Evolutionary conservation across 768 basidiomycete species (phyloP), one percentile per base, ranked within the genome.

Genomic region (Gelatoporia subvermispora): DNA sequence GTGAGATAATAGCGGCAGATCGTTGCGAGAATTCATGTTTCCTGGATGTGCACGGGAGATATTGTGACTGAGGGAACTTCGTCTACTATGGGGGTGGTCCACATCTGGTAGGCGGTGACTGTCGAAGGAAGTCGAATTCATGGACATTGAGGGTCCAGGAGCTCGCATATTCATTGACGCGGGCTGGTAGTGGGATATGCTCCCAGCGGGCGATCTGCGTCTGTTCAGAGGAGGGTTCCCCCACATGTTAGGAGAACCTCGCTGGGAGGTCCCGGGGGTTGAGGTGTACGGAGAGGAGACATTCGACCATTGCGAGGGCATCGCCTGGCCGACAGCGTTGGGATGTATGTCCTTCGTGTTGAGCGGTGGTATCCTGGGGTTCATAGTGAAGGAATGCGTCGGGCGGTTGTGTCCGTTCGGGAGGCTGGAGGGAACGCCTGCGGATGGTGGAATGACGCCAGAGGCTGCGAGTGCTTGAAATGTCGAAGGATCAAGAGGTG

Each of bases 381-480:
- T 54, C 38, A 52, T 53, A 54, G 55, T 35, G 51, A 53, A 58
- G 28, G 56, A 59, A 35, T 47, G 49, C 56, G 65, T 52, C 53
- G 61, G 39, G 45, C 52, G 73, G 49, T 61, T 49, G 41, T 62
- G 64, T 50, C 73, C 69, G 35, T 65, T 57, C 9, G 77, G 73
- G 23, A 75, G 58, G 55, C 70, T 71, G 25, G 68, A 68, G 21
- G 72, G 64, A 39, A 59, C 53, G 40, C 53, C 65, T 38, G 63
- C 63, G 49, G 64, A 60, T 59, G 56, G 61, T 55, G 71, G 72
- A 42, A 87, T 65, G 40, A 79, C 70, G 56, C 78, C 81, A 58
- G 79, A 80, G 3, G 83, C 76, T 11, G 79, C 74, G 37, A 87
- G 74, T 31, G 77, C 74, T 35, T 80, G 76, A 57, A 84, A 85